phyloP scores from a whole-genome alignment of 345 rosid genomes.

The Salix viminalis region DNA sequence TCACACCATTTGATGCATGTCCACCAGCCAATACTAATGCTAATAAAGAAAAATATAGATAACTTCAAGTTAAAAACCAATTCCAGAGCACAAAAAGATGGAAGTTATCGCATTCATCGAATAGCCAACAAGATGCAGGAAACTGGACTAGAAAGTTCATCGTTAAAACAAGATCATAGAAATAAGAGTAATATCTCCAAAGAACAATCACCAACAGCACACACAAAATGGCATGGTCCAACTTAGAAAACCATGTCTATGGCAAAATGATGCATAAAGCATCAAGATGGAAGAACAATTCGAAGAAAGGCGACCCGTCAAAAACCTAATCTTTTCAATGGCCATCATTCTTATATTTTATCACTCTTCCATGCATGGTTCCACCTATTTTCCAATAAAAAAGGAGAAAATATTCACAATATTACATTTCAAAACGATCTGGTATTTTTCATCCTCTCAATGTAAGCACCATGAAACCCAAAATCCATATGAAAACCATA shows the following conservation, averaged over 20 bases:
- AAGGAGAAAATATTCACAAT: background rate
- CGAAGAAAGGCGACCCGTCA: background rate
- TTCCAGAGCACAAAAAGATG: slow-evolving; percentile 9
- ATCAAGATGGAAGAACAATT: background rate
- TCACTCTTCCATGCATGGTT: background rate
- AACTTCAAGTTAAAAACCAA: slow-evolving; percentile 10
- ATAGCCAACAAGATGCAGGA: background rate
- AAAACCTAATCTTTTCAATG: background rate
- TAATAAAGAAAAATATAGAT: slow-evolving; percentile 26
- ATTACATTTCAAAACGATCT: background rate
- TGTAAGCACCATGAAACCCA: background rate
- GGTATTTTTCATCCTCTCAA: background rate
- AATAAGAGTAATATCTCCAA: background rate
- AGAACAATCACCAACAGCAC: background rate
- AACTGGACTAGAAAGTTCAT: background rate
- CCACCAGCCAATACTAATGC: slow-evolving; percentile 85
- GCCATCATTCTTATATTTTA: background rate
- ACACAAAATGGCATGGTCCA: background rate
- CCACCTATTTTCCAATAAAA: background rate
- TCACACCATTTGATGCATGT: slow-evolving; percentile 59
- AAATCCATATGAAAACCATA: background rate
- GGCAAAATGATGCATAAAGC: background rate
- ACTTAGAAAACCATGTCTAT: background rate
- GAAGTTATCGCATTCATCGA: background rate
- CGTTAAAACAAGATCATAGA: background rate